phyloP scores from a whole-genome alignment of 192 early-diverging fungal species.

The Backusella tarrabulga region DNA sequence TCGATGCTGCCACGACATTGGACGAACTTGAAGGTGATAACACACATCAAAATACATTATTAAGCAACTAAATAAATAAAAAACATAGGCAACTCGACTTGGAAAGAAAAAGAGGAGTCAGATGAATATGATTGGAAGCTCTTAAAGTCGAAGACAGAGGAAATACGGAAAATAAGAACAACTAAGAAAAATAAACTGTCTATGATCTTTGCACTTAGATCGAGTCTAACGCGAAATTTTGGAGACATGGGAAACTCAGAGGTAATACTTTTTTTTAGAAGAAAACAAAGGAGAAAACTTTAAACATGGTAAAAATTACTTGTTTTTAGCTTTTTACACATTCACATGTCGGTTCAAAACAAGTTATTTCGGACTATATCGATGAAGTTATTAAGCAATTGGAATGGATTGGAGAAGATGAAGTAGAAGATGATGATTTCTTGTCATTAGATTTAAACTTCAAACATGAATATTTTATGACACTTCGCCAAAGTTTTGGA shows the following conservation, averaged over 20 bases:
- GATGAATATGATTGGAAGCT: slow-evolving; percentile 72
- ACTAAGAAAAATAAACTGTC: slow-evolving; percentile 44
- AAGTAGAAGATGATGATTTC: neutral
- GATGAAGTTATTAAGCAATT: slow-evolving; percentile 73
- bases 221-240: slow-evolving; percentile 66
- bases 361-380: slow-evolving; percentile 76
- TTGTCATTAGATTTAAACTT: slow-evolving; percentile 47
- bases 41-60: neutral
- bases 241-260: slow-evolving; percentile 74
- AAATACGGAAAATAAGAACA: slow-evolving; percentile 46
- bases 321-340: slow-evolving; percentile 59
- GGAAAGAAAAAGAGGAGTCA: slow-evolving; percentile 63
- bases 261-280: slow-evolving; percentile 35
- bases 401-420: slow-evolving; percentile 61
- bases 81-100: slow-evolving; percentile 47
- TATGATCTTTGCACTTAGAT: slow-evolving; percentile 69
- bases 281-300: neutral
- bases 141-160: slow-evolving; percentile 53
- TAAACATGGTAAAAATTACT: neutral
- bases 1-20: slow-evolving; percentile 54
- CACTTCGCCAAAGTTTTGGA: slow-evolving; percentile 77
- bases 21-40: slow-evolving; percentile 57
- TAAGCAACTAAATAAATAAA: neutral
- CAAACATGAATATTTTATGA: slow-evolving; percentile 75
- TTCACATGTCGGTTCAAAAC: slow-evolving; percentile 69